Base-by-base conservation (phyloP, 2,329 filamentous ascomycete genomes). In the Tolypocladium guangdongense region DNA sequence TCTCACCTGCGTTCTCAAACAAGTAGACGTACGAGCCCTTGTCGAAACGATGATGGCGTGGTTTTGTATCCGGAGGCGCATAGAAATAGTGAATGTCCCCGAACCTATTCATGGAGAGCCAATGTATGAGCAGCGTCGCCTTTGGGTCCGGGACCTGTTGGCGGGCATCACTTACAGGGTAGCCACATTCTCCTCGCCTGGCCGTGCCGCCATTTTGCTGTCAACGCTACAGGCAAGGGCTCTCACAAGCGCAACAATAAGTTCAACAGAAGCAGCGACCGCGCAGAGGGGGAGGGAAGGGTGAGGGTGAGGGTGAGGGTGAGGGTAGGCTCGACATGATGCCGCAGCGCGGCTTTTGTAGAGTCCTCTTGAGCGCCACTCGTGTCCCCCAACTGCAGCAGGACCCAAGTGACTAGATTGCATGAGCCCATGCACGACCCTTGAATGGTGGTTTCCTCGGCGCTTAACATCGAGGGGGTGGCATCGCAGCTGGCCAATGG, bases 21-120 rank as follows among this genome's bases (percentile, higher is more conserved):
- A 91, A 74, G 64, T 91, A 91, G 54, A 91, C 79, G 66, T 91
- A 91, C 8, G 86, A 90, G 48, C 83, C 80, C 66, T 87, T 87
- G 68, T 89, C 84, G 67, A 92, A 91, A 51, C 87, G 83, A 68
- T 91, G 86, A 67, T 91, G 88, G n/a, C 78, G 81, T 33, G 87
- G 87, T 54, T 78, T 82, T 54, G 78, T 74, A 7, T 77, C 76
- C 2, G 84, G 83, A n/a, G 83, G 78, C 30, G 80, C 78, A 70
- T 90, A 89, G 69, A 83, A 90, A 69, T 90, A 91, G 67, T 91
- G 88, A 52, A 90, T 66, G 63, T 92, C 88, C 57, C 81, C 86
- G 63, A 88, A 90, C 62, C 87, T 91, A 18, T 6, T 11, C n/a
- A 32, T 18, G 3, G 20, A 20, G 52, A 32, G 5, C 30, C 7